A percentile compares a stretch with the other conserved stretches of the same genome.
phyloP scores from a whole-genome alignment of 2,329 filamentous ascomycete species.

The Rhinocladiella similis region DNA sequence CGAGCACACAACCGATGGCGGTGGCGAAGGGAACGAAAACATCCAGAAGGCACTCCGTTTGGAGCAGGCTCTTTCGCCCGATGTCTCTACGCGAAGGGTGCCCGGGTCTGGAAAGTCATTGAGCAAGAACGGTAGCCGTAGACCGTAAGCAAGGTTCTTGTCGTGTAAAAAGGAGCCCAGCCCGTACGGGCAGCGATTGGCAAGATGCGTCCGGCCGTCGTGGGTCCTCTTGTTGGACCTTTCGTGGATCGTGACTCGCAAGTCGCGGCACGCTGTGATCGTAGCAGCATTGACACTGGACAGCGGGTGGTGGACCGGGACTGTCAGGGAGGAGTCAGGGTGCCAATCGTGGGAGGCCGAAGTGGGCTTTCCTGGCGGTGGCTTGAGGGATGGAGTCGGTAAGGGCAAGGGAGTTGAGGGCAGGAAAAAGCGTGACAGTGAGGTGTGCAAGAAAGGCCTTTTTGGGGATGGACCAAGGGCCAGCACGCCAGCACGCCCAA shows the following conservation, averaged over 20 bases:
- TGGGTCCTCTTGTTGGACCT: constrained; percentile 22
- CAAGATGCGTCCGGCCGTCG: constrained; percentile 21
- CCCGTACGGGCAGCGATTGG: constrained; percentile 20
- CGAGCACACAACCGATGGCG: background rate
- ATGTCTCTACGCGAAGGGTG: background rate
- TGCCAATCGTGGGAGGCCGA: constrained; percentile 6
- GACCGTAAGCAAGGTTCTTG: constrained; percentile 3
- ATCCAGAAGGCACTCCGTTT: background rate
- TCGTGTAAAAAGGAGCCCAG: constrained; percentile 4
- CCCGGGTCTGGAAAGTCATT: constrained; percentile 3
- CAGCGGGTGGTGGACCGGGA: constrained; percentile 3
- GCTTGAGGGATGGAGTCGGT: constrained; percentile 5
- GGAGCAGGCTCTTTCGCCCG: constrained; percentile 4
- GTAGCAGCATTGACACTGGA: constrained; percentile 14
- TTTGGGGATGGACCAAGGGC: constrained; percentile 4
- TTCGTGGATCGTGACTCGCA: constrained; percentile 23
- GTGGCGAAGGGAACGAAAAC: background rate
- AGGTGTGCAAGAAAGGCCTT: background rate
- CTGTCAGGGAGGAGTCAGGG: background rate
- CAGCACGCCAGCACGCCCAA: too few species aligned
- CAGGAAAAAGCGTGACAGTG: background rate
- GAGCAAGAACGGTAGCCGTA: constrained; percentile 9
- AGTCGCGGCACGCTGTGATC: constrained; percentile 24
- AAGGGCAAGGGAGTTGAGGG: background rate
- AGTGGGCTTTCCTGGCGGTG: constrained; percentile 1